Evolutionary conservation across 169 alveolate genomes (phyloP).

Genomic region (Plasmodium billcollinsi): DNA sequence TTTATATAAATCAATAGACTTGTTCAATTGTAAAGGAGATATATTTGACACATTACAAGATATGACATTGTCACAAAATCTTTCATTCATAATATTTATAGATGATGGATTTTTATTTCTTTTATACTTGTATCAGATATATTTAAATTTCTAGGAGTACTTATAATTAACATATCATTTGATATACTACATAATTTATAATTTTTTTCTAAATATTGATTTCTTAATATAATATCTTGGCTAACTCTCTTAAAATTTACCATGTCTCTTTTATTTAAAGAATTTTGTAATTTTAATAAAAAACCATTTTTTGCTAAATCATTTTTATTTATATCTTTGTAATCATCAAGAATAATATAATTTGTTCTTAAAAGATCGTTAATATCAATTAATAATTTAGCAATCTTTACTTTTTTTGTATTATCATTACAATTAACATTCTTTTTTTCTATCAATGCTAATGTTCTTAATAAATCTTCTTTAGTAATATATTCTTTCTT

Average conservation of each 20-base stretch:
- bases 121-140: slow-evolving; percentile 43
- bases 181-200: slow-evolving; percentile 34
- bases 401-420: slow-evolving; percentile 24
- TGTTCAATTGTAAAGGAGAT: neutral
- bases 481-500: slow-evolving; percentile 36
- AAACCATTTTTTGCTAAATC: slow-evolving; percentile 22
- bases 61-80: neutral
- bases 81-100: slow-evolving; percentile 27
- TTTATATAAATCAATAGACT: slow-evolving; percentile 32
- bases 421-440: slow-evolving; percentile 20
- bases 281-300: slow-evolving; percentile 52
- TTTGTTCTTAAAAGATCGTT: slow-evolving; percentile 24
- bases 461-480: slow-evolving; percentile 23
- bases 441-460: slow-evolving; percentile 24
- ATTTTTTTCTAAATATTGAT: slow-evolving; percentile 35
- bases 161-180: slow-evolving; percentile 28
- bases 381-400: slow-evolving; percentile 19
- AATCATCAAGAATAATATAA: neutral
- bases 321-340: slow-evolving; percentile 16
- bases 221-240: slow-evolving; percentile 28
- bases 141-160: slow-evolving; percentile 52
- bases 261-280: slow-evolving; percentile 40
- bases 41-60: neutral
- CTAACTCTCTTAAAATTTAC: slow-evolving; percentile 36
- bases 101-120: slow-evolving; percentile 30